phyloP scores from a whole-genome alignment of 495 filamentous ascomycete genomes.

The Hypoxylon cercidicola region DNA sequence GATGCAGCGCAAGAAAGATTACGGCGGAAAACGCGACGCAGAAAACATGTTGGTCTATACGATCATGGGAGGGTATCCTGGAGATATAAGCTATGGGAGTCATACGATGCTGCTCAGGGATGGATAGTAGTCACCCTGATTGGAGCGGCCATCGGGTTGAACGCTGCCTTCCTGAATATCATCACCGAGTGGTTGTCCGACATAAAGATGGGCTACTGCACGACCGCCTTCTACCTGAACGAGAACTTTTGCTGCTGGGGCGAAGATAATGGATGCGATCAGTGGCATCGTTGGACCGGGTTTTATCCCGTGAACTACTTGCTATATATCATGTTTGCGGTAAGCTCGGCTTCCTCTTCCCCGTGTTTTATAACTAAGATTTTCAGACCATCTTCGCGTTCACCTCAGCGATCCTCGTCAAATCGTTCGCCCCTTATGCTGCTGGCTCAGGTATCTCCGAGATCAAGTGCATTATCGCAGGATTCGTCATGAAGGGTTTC shows the following conservation, averaged over 20 bases:
- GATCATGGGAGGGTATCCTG: constrained; percentile 78
- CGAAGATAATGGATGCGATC: constrained; percentile 85
- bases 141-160: constrained; percentile 89
- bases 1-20: constrained; percentile 93
- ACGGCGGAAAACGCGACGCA: constrained; percentile 77
- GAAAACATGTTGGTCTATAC: constrained; percentile 79
- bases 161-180: constrained; percentile 94
- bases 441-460: constrained; percentile 98
- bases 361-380: neutral
- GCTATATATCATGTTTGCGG: constrained; percentile 88
- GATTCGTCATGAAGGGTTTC: constrained; percentile 99
- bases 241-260: constrained; percentile 99
- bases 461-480: constrained; percentile 99
- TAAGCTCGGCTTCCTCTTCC: constrained; percentile 51
- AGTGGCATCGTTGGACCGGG: constrained; percentile 91
- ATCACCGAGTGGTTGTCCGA: constrained; percentile 97
- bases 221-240: constrained; percentile 95
- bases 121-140: constrained; percentile 98
- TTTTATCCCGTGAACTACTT: constrained; percentile 84
- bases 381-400: constrained; percentile 80
- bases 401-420: constrained; percentile 85
- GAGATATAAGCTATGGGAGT: constrained; percentile 83
- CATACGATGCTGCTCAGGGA: constrained; percentile 95
- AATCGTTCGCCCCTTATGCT: constrained; percentile 94
- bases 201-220: constrained; percentile 93